A percentile compares a stretch with the other conserved stretches of the same genome.
phyloP scores from a whole-genome alignment of 495 filamentous ascomycete genomes.

The Penicillium coffeae region DNA sequence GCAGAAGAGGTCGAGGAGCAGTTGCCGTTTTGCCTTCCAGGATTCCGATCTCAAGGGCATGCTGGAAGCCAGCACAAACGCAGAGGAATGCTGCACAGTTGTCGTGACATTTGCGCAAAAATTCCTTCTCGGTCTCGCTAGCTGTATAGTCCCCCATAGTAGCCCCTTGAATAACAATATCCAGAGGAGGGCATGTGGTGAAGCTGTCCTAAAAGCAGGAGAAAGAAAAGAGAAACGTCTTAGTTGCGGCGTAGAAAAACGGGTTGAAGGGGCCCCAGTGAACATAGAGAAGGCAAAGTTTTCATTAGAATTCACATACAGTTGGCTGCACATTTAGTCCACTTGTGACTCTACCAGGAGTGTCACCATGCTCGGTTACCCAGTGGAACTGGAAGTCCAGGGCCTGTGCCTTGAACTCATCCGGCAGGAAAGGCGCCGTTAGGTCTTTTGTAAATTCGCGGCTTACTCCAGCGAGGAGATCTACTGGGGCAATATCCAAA shows the following conservation, averaged over 20 bases:
- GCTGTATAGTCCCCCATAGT: neutral
- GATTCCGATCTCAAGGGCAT: neutral
- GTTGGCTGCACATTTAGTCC: neutral
- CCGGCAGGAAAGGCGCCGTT: neutral
- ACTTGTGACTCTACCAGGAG: neutral
- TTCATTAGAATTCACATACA: too few relatives aligned
- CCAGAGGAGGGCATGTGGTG: neutral
- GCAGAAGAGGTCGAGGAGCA: neutral
- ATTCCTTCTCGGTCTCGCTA: neutral
- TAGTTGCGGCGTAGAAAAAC: too few relatives aligned
- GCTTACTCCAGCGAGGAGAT: neutral
- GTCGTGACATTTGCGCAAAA: neutral
- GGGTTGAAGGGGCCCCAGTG: too few relatives aligned
- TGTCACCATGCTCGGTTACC: neutral
- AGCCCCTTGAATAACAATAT: neutral
- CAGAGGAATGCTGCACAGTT: neutral
- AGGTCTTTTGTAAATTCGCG: neutral
- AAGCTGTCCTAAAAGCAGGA: neutral
- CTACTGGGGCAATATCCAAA: neutral
- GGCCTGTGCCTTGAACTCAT: neutral
- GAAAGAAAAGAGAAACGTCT: too few relatives aligned
- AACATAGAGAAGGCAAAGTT: too few relatives aligned
- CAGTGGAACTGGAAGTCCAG: neutral
- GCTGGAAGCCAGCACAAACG: neutral
- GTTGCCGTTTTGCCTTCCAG: neutral